A percentile compares a stretch with the other conserved stretches of the same genome.
phyloP scores from a whole-genome alignment of 2,329 filamentous ascomycete species.

The Cytospora leucostoma region DNA sequence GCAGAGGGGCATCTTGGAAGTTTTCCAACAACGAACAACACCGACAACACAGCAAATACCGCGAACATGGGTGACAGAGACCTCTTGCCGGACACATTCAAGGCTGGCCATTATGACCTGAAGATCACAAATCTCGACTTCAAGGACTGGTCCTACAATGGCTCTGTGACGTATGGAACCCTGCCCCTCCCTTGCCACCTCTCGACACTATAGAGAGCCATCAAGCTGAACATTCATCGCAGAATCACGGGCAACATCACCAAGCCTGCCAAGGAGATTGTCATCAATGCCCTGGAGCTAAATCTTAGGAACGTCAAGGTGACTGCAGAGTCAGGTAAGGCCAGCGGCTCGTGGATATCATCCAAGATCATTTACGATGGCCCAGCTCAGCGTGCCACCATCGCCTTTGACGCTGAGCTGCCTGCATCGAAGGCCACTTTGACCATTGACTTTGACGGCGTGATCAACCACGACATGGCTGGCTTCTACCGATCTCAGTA shows the following conservation, averaged over 20 bases:
- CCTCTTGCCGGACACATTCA: slow-evolving; percentile 65
- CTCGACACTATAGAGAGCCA: background rate
- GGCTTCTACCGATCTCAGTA: slow-evolving; percentile 90
- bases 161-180: slow-evolving; percentile 63
- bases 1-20: slow-evolving; percentile 34
- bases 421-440: slow-evolving; percentile 66
- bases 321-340: slow-evolving; percentile 57
- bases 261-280: slow-evolving; percentile 72
- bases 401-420: slow-evolving; percentile 72
- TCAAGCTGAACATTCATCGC: slow-evolving; percentile 14
- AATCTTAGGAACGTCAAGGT: slow-evolving; percentile 70
- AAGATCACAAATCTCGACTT: slow-evolving; percentile 83
- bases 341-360: slow-evolving; percentile 58
- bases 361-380: slow-evolving; percentile 77
- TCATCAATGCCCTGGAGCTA: slow-evolving; percentile 83
- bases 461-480: slow-evolving; percentile 91
- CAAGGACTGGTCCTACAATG: slow-evolving; percentile 73
- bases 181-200: slow-evolving; percentile 15
- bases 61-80: slow-evolving; percentile 60
- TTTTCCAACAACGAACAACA: slow-evolving; percentile 5
- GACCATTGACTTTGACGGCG: slow-evolving; percentile 66
- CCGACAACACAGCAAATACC: slow-evolving; percentile 1
- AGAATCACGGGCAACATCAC: slow-evolving; percentile 76
- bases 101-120: slow-evolving; percentile 83
- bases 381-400: slow-evolving; percentile 78